These are phyloP conservation scores for Bombardia bombarda DNA, from an alignment of 495 filamentous ascomycete species.

Conservation along the genomic window DNA sequence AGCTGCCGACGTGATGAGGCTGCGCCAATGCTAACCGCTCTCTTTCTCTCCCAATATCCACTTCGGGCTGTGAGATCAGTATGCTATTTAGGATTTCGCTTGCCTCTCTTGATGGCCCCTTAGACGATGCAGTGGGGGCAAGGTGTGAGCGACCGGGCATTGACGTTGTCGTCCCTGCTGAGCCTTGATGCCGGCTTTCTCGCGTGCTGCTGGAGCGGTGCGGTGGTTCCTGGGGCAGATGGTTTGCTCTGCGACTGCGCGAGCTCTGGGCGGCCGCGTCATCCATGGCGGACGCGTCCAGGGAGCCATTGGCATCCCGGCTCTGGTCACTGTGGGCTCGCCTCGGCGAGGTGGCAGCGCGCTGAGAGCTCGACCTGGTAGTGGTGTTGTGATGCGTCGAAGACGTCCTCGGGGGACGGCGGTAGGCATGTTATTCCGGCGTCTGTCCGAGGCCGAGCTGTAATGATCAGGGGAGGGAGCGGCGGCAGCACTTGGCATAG, in stretches of 20 bases:
- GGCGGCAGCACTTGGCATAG: too few species aligned
- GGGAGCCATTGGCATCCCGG: constrained; percentile 23
- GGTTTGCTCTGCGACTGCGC: constrained; percentile 41
- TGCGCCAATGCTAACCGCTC: constrained; percentile 61
- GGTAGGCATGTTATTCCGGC: constrained; percentile 34
- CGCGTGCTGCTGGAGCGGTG: constrained; percentile 39
- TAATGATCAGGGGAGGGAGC: constrained; percentile 33
- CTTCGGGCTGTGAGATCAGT: constrained; percentile 67
- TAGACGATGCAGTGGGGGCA: constrained; percentile 23
- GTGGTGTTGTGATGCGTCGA: constrained; percentile 44
- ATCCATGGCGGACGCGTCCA: constrained; percentile 28
- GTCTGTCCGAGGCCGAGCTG: constrained; percentile 29
- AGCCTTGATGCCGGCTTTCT: constrained; percentile 34
- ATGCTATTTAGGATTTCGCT: constrained; percentile 72
- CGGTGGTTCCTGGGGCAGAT: constrained; percentile 30
- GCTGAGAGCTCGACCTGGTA: constrained; percentile 29
- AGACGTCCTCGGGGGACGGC: constrained; percentile 58
- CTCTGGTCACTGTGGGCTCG: constrained; percentile 29
- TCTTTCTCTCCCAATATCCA: constrained; percentile 69
- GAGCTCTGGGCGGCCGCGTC: constrained; percentile 36
- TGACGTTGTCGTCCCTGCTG: constrained; percentile 24
- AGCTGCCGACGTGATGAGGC: constrained; percentile 33
- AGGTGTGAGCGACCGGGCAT: constrained; percentile 36
- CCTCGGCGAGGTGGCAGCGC: constrained; percentile 31
- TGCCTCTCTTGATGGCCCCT: constrained; percentile 50